Evolutionary conservation across 192 early-diverging fungal species (phyloP), one percentile per base, ranked within the genome.

Genomic region (Mortierella antarctica): DNA sequence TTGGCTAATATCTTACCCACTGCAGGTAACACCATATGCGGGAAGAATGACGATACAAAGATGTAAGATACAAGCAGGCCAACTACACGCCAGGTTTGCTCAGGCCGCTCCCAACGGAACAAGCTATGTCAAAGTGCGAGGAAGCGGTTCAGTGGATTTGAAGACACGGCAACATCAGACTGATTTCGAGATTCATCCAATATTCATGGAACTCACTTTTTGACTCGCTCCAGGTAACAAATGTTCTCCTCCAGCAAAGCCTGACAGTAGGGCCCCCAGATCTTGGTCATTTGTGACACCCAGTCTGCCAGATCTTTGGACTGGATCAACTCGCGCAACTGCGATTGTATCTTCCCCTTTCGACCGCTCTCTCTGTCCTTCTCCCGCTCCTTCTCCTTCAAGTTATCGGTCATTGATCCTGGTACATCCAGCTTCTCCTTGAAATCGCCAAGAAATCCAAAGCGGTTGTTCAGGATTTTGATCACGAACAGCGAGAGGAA

Each of bases 251-350:
- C 77, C 7, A 71, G 51, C 45, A 80, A 23, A 12, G 70, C 77
- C 68, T 80, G 77, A 17, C 21, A 62, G 20, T 68, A 80, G 2
- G 77, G 77, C 10, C 77, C 77, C 77, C 77, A 80, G 49, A 72
- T 72, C 53, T 68, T 80, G 44, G 53, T 72, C 77, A 72, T 72
- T 48, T 72, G 77, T 1, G 77, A 80, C 5, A 71, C 58, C 77
- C 77, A 80, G 52, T 80, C 77, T 6, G 77, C 72, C 46, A 80
- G 17, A 21, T 80, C 77, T 55, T 80, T 80, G 58, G 77, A 80
- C 3, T 68, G 64, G 59, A 80, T 72, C 53, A 80, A 23, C 41
- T 80, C 77, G 45, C 60, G 57, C 18, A 80, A 21, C 11, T 80
- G 77, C 5, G 77, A 72, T 20, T 64, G 70, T 45, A 80, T 64